A percentile compares a stretch with the other conserved stretches of the same genome.
phyloP scores from a whole-genome alignment of 2,329 filamentous ascomycete species.

The Sporothrix brunneoviolacea region DNA sequence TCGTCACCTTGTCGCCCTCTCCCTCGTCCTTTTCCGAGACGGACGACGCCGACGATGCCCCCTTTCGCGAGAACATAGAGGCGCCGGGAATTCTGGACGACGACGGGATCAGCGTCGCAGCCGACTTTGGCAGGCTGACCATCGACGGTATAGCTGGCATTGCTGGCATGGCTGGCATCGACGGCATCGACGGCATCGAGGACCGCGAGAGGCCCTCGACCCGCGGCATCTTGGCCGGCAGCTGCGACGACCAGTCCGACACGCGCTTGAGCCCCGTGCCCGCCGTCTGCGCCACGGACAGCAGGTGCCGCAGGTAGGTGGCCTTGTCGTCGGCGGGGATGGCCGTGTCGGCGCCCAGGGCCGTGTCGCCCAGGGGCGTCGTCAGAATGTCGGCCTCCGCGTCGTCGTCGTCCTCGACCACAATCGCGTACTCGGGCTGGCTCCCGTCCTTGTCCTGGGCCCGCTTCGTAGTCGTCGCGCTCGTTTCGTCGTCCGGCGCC shows the following conservation, averaged over 20 bases:
- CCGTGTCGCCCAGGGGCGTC: constrained; percentile 19
- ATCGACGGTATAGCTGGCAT: neutral
- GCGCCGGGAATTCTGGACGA: too few species aligned
- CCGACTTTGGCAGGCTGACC: constrained; percentile 15
- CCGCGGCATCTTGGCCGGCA: constrained; percentile 37
- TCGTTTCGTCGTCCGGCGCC: neutral
- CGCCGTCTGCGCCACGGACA: constrained; percentile 42
- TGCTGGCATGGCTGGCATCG: constrained; percentile 22
- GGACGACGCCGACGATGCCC: neutral
- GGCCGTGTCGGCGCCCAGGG: neutral
- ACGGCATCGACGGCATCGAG: constrained; percentile 27
- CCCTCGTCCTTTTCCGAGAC: neutral
- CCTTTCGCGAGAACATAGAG: neutral
- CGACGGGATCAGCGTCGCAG: neutral
- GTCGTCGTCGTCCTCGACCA: constrained; percentile 37
- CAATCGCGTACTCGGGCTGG: too few species aligned
- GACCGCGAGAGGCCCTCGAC: constrained; percentile 26
- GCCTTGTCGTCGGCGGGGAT: constrained; percentile 24
- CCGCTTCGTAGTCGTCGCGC: constrained; percentile 34
- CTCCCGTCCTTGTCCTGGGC: too few species aligned
- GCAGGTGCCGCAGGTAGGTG: constrained; percentile 44
- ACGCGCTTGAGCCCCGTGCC: constrained; percentile 35
- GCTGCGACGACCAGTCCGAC: constrained; percentile 29
- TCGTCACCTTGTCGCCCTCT: neutral
- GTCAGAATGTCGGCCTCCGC: too few species aligned